Conservation (phyloP, 805 yeast genomes). For the Yarrowia keelungensis region DNA sequence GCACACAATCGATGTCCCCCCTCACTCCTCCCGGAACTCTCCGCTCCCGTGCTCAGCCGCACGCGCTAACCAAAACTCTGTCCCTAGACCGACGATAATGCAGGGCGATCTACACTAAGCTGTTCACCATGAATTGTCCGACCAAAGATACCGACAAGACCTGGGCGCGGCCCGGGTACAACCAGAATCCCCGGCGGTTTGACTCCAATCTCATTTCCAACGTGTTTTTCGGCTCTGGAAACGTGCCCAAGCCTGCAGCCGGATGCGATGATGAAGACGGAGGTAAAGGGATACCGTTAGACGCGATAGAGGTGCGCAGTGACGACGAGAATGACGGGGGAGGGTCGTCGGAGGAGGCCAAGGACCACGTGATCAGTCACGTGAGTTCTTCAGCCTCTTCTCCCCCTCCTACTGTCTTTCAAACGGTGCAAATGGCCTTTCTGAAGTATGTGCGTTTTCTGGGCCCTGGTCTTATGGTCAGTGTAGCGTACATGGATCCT, state of each 20-base stretch:
- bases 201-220: constrained; percentile 24
- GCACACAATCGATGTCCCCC: no score
- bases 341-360: background rate
- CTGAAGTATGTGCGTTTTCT: constrained; percentile 64
- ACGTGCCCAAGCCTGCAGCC: background rate
- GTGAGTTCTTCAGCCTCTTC: background rate
- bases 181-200: constrained; percentile 24
- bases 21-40: background rate
- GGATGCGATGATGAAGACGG: constrained; percentile 4
- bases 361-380: constrained; percentile 6
- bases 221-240: constrained; percentile 21
- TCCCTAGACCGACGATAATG: background rate
- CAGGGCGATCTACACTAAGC: constrained; percentile 2
- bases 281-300: constrained; percentile 9
- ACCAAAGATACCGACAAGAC: constrained; percentile 34
- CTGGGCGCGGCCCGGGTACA: constrained; percentile 31
- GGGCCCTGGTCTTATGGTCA: constrained; percentile 97
- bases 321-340: background rate
- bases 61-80: constrained; percentile 7
- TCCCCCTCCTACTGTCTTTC: background rate
- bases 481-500: constrained; percentile 97
- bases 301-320: constrained; percentile 1
- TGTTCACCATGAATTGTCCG: constrained; percentile 21
- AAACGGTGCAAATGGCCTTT: constrained; percentile 11
- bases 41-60: constrained; percentile 2